phyloP scores from a whole-genome alignment of 2,329 filamentous ascomycete genomes.

The Tolypocladium nubicola region DNA sequence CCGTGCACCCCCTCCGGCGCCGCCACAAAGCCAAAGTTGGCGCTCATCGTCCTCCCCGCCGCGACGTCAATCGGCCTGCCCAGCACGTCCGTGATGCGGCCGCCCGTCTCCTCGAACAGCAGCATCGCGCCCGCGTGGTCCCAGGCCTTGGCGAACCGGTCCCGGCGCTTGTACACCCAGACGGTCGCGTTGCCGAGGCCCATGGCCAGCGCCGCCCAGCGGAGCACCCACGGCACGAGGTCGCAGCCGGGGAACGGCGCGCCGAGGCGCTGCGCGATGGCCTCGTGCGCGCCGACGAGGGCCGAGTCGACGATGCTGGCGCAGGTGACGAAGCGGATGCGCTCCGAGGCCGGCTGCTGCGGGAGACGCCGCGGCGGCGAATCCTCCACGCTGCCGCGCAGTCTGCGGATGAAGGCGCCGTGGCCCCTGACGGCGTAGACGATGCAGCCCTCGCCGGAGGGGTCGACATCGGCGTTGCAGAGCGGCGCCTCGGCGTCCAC shows the following conservation, averaged over 20 bases:
- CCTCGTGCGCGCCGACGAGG: slow-evolving; percentile 34
- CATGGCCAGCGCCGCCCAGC: slow-evolving; percentile 42
- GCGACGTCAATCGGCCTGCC: slow-evolving; percentile 39
- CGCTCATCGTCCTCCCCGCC: slow-evolving; percentile 34
- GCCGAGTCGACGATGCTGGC: slow-evolving; percentile 35
- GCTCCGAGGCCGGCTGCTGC: slow-evolving; percentile 3
- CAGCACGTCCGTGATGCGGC: slow-evolving; percentile 42
- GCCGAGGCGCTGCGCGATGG: slow-evolving; percentile 29
- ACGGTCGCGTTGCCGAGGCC: slow-evolving; percentile 42
- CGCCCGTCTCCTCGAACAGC: slow-evolving; percentile 45
- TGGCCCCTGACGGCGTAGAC: slow-evolving; percentile 37
- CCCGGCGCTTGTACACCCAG: slow-evolving; percentile 42
- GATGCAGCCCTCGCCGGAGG: slow-evolving; percentile 33
- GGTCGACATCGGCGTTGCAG: slow-evolving; percentile 32
- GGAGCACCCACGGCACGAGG: slow-evolving; percentile 45
- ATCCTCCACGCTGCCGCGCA: slow-evolving; percentile 16
- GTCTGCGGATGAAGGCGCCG: slow-evolving; percentile 35
- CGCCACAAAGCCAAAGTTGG: slow-evolving; percentile 47
- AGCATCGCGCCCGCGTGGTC: slow-evolving; percentile 51
- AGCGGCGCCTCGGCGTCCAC: slow-evolving; percentile 27
- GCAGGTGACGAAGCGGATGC: slow-evolving; percentile 36
- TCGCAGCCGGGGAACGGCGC: slow-evolving; percentile 36
- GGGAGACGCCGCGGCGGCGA: slow-evolving; percentile 20
- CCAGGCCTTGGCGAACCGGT: slow-evolving; percentile 44
- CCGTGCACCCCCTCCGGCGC: slow-evolving; percentile 34